phyloP scores from a whole-genome alignment of 2,329 filamentous ascomycete genomes.

The Cladosporium phlei region DNA sequence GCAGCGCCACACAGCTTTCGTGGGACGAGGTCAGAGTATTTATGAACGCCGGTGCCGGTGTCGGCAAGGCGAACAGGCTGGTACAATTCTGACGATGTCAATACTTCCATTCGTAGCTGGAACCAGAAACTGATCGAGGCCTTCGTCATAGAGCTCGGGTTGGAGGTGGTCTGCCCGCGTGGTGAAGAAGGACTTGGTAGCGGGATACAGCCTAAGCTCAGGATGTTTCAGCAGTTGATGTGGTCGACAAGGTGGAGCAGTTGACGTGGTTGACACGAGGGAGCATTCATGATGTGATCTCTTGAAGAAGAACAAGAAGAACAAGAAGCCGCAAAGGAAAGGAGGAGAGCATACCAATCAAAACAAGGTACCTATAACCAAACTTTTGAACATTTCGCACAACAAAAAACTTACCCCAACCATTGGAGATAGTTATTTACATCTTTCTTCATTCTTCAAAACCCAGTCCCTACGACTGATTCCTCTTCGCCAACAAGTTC shows the following conservation, averaged over 20 bases:
- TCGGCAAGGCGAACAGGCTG: neutral
- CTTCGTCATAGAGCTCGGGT: neutral
- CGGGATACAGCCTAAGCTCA: conserved; percentile 1
- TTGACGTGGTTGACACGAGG: too few species aligned
- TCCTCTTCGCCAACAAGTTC: conserved; percentile 74
- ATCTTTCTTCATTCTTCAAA: neutral
- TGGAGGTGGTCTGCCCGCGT: neutral
- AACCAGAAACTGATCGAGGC: too few species aligned
- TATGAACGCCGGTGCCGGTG: too few species aligned
- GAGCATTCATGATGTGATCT: too few species aligned
- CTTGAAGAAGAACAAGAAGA: too few species aligned
- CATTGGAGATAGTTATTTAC: neutral
- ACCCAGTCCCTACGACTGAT: neutral
- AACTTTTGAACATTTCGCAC: neutral
- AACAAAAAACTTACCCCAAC: neutral
- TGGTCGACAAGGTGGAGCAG: too few species aligned
- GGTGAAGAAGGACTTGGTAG: neutral
- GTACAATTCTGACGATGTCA: conserved; percentile 6
- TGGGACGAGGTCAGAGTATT: neutral
- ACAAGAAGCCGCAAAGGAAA: too few species aligned
- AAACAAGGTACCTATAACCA: too few species aligned
- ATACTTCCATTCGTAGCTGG: conserved; percentile 5
- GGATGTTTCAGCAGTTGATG: neutral
- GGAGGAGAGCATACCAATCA: too few species aligned
- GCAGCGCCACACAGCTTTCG: too few species aligned